These are phyloP conservation scores for Fusarium sp. DNA, from an alignment of 2,329 filamentous ascomycete genomes.

Conservation along the genomic window DNA sequence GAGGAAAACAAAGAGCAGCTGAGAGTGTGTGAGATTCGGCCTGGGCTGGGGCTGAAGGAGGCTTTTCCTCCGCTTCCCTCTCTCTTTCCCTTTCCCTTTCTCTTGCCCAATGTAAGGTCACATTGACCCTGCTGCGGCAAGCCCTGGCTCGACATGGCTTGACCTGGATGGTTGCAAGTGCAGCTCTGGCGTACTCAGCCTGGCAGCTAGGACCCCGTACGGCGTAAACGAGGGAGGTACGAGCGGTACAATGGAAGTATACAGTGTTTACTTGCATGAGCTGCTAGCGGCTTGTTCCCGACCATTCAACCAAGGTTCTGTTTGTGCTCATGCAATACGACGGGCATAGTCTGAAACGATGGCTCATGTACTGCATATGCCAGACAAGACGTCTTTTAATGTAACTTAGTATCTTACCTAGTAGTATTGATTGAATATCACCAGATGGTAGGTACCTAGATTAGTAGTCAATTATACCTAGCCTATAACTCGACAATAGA, in stretches of 20 bases:
- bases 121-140: constrained; percentile 36
- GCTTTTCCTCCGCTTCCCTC: background rate
- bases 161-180: constrained; percentile 30
- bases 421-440: background rate
- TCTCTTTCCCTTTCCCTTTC: constrained; percentile 5
- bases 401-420: background rate
- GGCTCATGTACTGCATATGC: constrained; percentile 2
- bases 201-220: constrained; percentile 22
- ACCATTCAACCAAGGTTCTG: no score
- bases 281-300: constrained; percentile 17
- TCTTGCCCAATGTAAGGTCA: constrained; percentile 9
- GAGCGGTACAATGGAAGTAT: constrained; percentile 8
- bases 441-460: background rate
- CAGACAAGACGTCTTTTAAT: background rate
- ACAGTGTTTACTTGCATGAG: constrained; percentile 13
- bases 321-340: background rate
- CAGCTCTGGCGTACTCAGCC: constrained; percentile 34
- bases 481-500: no score
- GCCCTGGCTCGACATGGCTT: constrained; percentile 15
- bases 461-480: no score
- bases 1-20: constrained; percentile 37
- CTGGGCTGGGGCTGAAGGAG: background rate
- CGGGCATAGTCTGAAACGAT: constrained; percentile 15
- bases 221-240: background rate
- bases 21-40: constrained; percentile 6